Evolutionary conservation across 192 early-diverging fungal genomes (phyloP).

Genomic region (Coemansia sp.): DNA sequence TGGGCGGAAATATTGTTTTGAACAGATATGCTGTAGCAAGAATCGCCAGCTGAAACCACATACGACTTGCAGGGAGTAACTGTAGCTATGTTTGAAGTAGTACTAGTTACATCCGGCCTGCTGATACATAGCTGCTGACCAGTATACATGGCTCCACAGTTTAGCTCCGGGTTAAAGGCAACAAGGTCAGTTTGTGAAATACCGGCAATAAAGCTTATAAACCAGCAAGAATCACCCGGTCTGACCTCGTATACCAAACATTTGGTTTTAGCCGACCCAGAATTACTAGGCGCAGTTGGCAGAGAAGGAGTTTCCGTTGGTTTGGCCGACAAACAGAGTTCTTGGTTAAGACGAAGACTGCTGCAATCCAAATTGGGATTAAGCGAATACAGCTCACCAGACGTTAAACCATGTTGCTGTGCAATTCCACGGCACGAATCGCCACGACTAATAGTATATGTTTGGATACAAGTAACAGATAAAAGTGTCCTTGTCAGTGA

Average conservation of each 20-base stretch:
- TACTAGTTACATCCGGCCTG: background rate
- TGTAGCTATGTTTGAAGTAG: background rate
- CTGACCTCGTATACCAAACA: background rate
- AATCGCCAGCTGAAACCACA: background rate
- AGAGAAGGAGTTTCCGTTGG: background rate
- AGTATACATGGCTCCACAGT: background rate
- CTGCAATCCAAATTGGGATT: conserved; percentile 9
- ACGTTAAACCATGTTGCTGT: background rate
- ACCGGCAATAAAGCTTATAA: conserved; percentile 2
- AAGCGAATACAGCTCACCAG: background rate
- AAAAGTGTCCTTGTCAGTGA: background rate
- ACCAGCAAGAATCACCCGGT: conserved; percentile 9
- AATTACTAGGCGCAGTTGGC: background rate
- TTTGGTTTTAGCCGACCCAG: background rate
- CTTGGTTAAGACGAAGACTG: background rate
- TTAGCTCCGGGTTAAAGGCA: background rate
- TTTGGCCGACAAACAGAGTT: conserved; percentile 1
- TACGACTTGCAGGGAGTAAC: background rate
- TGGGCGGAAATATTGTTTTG: background rate
- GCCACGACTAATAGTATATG: background rate
- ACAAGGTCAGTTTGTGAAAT: background rate
- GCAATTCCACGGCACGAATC: background rate
- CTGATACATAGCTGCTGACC: conserved; percentile 1
- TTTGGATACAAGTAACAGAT: background rate
- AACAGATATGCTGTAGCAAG: background rate